Percentiles rank a stretch among this genome's conserved stretches.
phyloP scores from a whole-genome alignment of 352 stramenopile species.

The Phytophthora foliorum region DNA sequence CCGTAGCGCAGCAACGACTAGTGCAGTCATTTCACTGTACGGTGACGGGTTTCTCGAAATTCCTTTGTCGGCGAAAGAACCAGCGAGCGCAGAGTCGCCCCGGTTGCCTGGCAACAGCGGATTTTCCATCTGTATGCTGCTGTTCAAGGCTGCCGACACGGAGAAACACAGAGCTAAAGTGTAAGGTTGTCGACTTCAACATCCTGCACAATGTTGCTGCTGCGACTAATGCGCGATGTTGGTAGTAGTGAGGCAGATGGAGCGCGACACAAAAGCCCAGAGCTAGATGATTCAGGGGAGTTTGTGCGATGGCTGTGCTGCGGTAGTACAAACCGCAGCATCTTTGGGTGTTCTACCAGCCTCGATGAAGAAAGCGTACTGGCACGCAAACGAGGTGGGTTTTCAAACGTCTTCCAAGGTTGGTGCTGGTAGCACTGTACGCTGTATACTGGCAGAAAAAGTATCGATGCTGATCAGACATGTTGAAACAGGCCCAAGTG shows the following conservation, averaged over 20 bases:
- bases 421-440: background rate
- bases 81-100: background rate
- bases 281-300: conserved; percentile 63
- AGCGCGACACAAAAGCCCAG: conserved; percentile 57
- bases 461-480: background rate
- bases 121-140: conserved; percentile 48
- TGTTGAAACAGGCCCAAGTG: conserved; percentile 6
- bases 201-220: background rate
- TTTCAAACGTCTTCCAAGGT: conserved; percentile 23
- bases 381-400: conserved; percentile 4
- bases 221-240: background rate
- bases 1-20: background rate
- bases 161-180: conserved; percentile 37
- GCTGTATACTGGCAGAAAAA: background rate
- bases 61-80: conserved; percentile 12
- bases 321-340: conserved; percentile 56
- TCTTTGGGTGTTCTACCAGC: conserved; percentile 62
- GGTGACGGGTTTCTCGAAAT: conserved; percentile 65
- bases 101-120: conserved; percentile 18
- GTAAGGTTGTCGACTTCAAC: conserved; percentile 13
- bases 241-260: conserved; percentile 33
- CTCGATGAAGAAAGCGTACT: background rate
- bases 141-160: conserved; percentile 63
- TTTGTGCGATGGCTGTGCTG: conserved; percentile 77
- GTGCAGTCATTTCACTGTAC: conserved; percentile 53